A percentile compares a stretch with the other conserved stretches of the same genome.
Evolutionary conservation across 2,329 filamentous ascomycete species (phyloP).

Genomic region (Xylariaceae sp.): DNA sequence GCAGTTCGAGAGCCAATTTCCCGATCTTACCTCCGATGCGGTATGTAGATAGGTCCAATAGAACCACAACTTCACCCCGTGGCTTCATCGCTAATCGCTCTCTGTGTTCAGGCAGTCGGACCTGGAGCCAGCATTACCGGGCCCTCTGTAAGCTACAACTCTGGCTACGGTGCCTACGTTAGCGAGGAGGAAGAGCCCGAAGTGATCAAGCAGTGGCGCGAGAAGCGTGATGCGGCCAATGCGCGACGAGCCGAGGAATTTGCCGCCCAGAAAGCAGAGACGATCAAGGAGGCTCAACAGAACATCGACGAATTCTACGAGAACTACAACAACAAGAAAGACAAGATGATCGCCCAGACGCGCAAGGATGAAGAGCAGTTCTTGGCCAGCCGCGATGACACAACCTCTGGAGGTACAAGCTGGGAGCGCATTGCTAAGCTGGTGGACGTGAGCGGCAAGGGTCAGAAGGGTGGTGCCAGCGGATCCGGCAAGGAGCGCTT

Average conservation of each 20-base stretch:
- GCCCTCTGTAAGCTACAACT: slow-evolving; percentile 57
- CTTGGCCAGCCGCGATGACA: slow-evolving; percentile 81
- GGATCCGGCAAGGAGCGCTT: slow-evolving; percentile 96
- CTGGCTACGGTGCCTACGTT: slow-evolving; percentile 52
- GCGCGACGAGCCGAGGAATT: slow-evolving; percentile 82
- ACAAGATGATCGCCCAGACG: slow-evolving; percentile 85
- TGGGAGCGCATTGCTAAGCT: slow-evolving; percentile 98
- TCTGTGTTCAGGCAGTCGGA: slow-evolving; percentile 55
- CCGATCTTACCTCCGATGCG: slow-evolving; percentile 69
- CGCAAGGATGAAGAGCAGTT: slow-evolving; percentile 92
- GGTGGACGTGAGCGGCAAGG: slow-evolving; percentile 95
- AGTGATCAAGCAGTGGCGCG: slow-evolving; percentile 86
- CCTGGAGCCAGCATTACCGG: slow-evolving; percentile 78
- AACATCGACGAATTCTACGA: slow-evolving; percentile 99
- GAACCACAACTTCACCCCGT: not conserved
- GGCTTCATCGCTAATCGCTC: slow-evolving; percentile 15
- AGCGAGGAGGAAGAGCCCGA: slow-evolving; percentile 77
- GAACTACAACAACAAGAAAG: slow-evolving; percentile 97
- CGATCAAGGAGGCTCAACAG: slow-evolving; percentile 80
- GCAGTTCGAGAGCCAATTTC: slow-evolving; percentile 84
- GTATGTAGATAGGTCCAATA: slow-evolving; percentile 40
- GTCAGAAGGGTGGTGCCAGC: slow-evolving; percentile 74
- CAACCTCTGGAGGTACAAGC: slow-evolving; percentile 87
- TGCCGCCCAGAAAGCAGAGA: slow-evolving; percentile 74
- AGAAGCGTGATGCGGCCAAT: slow-evolving; percentile 77